Percentiles rank a stretch among this genome's conserved stretches.
phyloP scores from a whole-genome alignment of 2,329 filamentous ascomycete species.

The Aspergillus intermedius region DNA sequence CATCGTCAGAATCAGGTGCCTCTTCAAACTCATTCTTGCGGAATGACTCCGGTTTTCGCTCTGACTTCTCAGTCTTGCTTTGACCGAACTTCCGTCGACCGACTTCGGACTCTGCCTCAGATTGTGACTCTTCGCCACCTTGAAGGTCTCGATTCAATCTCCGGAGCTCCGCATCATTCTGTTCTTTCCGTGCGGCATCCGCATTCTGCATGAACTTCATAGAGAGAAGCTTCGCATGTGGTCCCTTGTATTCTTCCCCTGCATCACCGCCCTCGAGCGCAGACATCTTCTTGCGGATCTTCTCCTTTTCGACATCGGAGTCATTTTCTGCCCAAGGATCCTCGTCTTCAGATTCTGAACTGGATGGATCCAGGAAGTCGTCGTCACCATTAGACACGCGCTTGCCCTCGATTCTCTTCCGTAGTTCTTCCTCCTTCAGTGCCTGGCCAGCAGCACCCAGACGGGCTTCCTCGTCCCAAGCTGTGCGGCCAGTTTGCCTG shows the following conservation, averaged over 20 bases:
- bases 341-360: constrained; percentile 55
- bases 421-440: constrained; percentile 72
- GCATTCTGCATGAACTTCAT: constrained; percentile 96
- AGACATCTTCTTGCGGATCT: constrained; percentile 36
- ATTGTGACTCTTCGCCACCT: constrained; percentile 54
- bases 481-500: constrained; percentile 69
- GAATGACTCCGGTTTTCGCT: constrained; percentile 20
- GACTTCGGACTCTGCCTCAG: constrained; percentile 47
- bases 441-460: constrained; percentile 74
- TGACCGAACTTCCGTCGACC: constrained; percentile 53
- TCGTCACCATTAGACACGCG: constrained; percentile 56
- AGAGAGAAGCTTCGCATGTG: constrained; percentile 62
- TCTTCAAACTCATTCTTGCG: constrained; percentile 57
- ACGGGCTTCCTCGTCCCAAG: constrained; percentile 84
- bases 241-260: constrained; percentile 32
- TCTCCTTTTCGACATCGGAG: constrained; percentile 30
- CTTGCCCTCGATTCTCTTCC: constrained; percentile 70
- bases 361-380: constrained; percentile 44
- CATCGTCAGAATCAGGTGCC: constrained; percentile 45
- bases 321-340: constrained; percentile 53
- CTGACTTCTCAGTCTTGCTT: constrained; percentile 23
- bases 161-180: constrained; percentile 70
- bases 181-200: constrained; percentile 67
- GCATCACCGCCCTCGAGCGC: constrained; percentile 46
- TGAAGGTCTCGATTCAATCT: constrained; percentile 65